A percentile compares a stretch with the other conserved stretches of the same genome.
phyloP scores from a whole-genome alignment of 129 eudicot species.

The Flaveria linearis region DNA sequence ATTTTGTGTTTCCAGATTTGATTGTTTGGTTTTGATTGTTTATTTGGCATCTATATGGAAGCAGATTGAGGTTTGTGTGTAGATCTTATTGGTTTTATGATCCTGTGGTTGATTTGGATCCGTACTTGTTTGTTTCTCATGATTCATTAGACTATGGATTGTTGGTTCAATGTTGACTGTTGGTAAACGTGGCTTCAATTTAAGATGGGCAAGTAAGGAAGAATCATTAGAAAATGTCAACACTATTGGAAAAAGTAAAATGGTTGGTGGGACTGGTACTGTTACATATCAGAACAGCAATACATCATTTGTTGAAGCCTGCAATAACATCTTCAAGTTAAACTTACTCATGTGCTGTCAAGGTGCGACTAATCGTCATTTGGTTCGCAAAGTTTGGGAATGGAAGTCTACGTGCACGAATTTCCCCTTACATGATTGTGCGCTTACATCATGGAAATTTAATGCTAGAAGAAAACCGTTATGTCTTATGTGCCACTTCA shows the following conservation, averaged over 20 bases:
- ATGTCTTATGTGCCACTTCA: constrained; percentile 5
- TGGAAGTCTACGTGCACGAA: not conserved
- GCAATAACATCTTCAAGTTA: not conserved
- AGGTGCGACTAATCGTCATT: not conserved
- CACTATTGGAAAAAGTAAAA: not conserved
- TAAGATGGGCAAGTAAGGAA: not conserved
- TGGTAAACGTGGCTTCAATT: constrained; percentile 16
- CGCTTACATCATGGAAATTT: not conserved
- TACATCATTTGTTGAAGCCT: constrained; percentile 5
- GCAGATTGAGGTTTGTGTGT: constrained; percentile 26
- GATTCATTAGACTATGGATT: constrained; percentile 8
- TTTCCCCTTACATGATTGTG: too few species aligned
- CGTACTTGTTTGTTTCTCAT: constrained; percentile 14
- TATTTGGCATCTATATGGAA: not conserved
- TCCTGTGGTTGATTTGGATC: constrained; percentile 16
- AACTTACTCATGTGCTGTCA: not conserved
- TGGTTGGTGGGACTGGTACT: constrained; percentile 1
- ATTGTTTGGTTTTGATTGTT: constrained; percentile 7
- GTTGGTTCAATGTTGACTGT: constrained; percentile 23
- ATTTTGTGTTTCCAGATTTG: not conserved
- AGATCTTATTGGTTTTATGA: constrained; percentile 20
- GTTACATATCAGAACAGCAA: constrained; percentile 1
- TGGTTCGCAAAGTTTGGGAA: constrained; percentile 1
- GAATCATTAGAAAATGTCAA: not conserved
- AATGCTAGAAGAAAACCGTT: constrained; percentile 13